Percentiles rank a stretch among this genome's conserved stretches.
phyloP scores from a whole-genome alignment of 805 yeast species.

The Kuraishia capsulata region DNA sequence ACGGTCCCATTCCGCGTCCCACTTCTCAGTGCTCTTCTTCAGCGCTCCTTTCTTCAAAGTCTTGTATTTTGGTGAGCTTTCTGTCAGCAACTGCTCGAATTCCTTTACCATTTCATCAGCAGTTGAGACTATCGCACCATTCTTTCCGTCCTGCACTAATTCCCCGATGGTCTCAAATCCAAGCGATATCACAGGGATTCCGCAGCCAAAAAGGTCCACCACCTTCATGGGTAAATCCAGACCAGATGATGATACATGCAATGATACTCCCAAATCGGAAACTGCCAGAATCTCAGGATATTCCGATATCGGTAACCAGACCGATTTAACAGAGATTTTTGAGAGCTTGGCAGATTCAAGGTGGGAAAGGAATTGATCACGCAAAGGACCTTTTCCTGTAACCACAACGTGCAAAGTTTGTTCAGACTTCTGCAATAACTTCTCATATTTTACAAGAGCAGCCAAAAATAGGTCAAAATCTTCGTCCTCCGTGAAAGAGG shows the following conservation, averaged over 20 bases:
- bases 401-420: slow-evolving; percentile 51
- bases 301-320: slow-evolving; percentile 72
- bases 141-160: slow-evolving; percentile 55
- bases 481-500: slow-evolving; percentile 95
- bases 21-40: slow-evolving; percentile 54
- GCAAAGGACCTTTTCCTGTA: slow-evolving; percentile 95
- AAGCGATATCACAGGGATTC: slow-evolving; percentile 81
- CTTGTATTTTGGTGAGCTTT: slow-evolving; percentile 13
- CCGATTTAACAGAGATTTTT: slow-evolving; percentile 48
- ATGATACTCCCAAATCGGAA: slow-evolving; percentile 83
- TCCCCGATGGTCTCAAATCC: slow-evolving; percentile 72
- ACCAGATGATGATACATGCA: slow-evolving; percentile 90
- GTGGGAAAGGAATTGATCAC: slow-evolving; percentile 35
- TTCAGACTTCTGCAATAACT: slow-evolving; percentile 12
- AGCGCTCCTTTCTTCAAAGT: slow-evolving; percentile 61
- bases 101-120: slow-evolving; percentile 35
- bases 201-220: slow-evolving; percentile 93
- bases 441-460: slow-evolving; percentile 57
- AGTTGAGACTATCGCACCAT: slow-evolving; percentile 54
- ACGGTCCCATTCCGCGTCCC: slow-evolving; percentile 70
- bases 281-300: slow-evolving; percentile 68
- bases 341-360: slow-evolving; percentile 34
- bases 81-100: slow-evolving; percentile 24
- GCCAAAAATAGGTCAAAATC: slow-evolving; percentile 64
- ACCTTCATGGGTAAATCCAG: slow-evolving; percentile 96